These are phyloP conservation scores for Leccinum subgranulosum DNA, from an alignment of 768 basidiomycete species.

Conservation along the genomic window DNA sequence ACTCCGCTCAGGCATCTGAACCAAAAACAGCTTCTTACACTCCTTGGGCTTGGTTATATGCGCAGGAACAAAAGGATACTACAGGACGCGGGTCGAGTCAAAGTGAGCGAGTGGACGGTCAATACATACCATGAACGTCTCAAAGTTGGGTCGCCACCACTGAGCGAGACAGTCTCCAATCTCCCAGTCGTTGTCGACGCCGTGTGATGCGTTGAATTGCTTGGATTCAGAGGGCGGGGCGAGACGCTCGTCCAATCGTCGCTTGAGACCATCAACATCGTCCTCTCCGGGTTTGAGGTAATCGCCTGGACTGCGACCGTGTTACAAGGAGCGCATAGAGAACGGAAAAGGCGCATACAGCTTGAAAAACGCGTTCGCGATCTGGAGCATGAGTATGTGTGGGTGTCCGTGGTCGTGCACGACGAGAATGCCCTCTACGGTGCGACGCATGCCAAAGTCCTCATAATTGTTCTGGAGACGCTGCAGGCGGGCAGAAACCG, in stretches of 20 bases:
- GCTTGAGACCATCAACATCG: constrained; percentile 87
- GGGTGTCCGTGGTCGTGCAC: constrained; percentile 97
- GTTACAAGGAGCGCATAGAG: background rate
- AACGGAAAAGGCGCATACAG: constrained; percentile 54
- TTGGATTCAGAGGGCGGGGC: constrained; percentile 70
- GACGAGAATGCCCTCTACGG: constrained; percentile 76
- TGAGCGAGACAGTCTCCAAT: constrained; percentile 95
- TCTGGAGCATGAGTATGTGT: constrained; percentile 96
- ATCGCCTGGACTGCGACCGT: constrained; percentile 77
- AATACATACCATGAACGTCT: constrained; percentile 90
- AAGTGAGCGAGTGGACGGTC: background rate
- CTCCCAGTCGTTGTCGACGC: constrained; percentile 89
- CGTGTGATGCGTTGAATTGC: constrained; percentile 77
- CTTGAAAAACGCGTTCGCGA: constrained; percentile 99
- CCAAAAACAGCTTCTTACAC: constrained; percentile 92
- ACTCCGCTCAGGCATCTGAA: constrained; percentile 96
- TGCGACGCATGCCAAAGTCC: constrained; percentile 94
- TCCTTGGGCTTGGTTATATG: constrained; percentile 99
- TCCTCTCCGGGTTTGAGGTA: constrained; percentile 97
- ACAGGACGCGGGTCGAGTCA: constrained; percentile 1
- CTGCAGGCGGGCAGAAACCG: constrained; percentile 90
- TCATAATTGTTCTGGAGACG: constrained; percentile 96
- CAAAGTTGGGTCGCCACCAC: constrained; percentile 99
- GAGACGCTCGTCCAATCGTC: constrained; percentile 83
- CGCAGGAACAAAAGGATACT: constrained; percentile 94